phyloP scores from a whole-genome alignment of 106 monocot species.

The Acanthochlamys bracteata region DNA sequence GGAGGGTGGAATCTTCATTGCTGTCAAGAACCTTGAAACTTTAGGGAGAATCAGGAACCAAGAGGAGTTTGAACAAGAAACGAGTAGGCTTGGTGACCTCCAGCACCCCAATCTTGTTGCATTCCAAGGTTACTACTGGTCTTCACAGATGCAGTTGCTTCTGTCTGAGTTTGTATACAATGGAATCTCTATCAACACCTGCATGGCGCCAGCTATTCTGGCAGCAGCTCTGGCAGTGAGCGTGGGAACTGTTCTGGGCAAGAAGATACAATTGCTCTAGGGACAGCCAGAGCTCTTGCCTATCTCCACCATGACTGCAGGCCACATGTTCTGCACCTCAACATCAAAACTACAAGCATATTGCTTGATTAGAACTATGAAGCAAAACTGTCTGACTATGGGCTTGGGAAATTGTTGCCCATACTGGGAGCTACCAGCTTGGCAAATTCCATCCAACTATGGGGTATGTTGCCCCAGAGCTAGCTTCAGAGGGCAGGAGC shows the following conservation, averaged over 20 bases:
- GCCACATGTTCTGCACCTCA: slow-evolving; percentile 83
- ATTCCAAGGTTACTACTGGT: slow-evolving; percentile 94
- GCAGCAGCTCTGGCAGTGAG: slow-evolving; percentile 20
- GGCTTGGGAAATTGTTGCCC: slow-evolving; percentile 68
- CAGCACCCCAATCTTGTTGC: slow-evolving; percentile 63
- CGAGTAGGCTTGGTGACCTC: slow-evolving; percentile 60
- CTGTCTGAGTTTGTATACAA: slow-evolving; percentile 69
- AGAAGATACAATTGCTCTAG: slow-evolving; percentile 70
- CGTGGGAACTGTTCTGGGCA: slow-evolving; percentile 58
- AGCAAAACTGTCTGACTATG: slow-evolving; percentile 84
- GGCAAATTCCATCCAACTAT: slow-evolving; percentile 56
- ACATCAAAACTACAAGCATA: slow-evolving; percentile 87
- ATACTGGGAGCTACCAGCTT: slow-evolving; percentile 37
- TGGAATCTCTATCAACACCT: slow-evolving; percentile 75
- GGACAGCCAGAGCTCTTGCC: slow-evolving; percentile 69
- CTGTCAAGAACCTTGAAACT: slow-evolving; percentile 89
- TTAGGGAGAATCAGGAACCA: slow-evolving; percentile 75
- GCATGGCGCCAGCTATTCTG: slow-evolving; percentile 27
- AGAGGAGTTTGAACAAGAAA: slow-evolving; percentile 93
- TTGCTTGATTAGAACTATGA: slow-evolving; percentile 57
- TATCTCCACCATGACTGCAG: slow-evolving; percentile 97
- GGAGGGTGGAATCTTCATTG: slow-evolving; percentile 65
- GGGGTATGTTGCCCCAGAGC: slow-evolving; percentile 87
- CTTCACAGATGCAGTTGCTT: slow-evolving; percentile 64
- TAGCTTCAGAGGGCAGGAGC: slow-evolving; percentile 68